phyloP scores from a whole-genome alignment of 2,329 filamentous ascomycete species.

The Gaeumannomyces sp. region DNA sequence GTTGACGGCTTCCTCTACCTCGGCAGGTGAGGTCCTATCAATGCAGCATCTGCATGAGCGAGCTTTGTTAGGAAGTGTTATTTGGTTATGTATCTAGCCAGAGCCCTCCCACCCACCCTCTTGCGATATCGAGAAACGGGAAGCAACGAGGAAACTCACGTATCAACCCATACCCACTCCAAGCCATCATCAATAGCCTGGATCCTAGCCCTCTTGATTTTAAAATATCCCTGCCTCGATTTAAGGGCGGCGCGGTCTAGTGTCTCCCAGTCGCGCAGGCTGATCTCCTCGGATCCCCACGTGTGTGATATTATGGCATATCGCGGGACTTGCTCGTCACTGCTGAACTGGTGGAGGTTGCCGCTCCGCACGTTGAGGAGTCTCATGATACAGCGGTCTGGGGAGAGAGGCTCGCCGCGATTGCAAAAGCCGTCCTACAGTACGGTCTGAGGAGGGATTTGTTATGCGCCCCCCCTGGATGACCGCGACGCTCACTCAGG shows the following conservation, averaged over 20 bases:
- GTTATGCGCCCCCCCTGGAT: no score
- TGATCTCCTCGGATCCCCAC: constrained; percentile 15
- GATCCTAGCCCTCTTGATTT: constrained; percentile 5
- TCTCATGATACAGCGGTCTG: not conserved
- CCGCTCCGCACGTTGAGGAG: constrained; percentile 10
- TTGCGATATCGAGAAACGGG: not conserved
- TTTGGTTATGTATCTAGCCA: not conserved
- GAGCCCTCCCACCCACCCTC: not conserved
- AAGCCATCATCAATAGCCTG: constrained; percentile 9
- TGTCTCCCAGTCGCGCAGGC: constrained; percentile 7
- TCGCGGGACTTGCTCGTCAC: not conserved
- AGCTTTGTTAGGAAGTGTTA: not conserved
- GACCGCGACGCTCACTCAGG: not conserved
- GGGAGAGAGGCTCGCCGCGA: no score
- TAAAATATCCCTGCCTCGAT: constrained; percentile 5
- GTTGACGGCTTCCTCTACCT: constrained; percentile 13
- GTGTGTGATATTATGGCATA: constrained; percentile 15
- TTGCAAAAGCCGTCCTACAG: no score
- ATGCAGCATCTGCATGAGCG: constrained; percentile 10
- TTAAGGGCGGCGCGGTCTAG: not conserved
- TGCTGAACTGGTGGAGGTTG: constrained; percentile 1
- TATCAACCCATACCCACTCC: constrained; percentile 10
- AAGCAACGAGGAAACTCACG: not conserved
- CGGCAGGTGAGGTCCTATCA: constrained; percentile 3
- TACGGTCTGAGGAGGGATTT: no score